Evolutionary conservation across 345 rosid species (phyloP).

Genomic region (Sisymbrium altissimum): DNA sequence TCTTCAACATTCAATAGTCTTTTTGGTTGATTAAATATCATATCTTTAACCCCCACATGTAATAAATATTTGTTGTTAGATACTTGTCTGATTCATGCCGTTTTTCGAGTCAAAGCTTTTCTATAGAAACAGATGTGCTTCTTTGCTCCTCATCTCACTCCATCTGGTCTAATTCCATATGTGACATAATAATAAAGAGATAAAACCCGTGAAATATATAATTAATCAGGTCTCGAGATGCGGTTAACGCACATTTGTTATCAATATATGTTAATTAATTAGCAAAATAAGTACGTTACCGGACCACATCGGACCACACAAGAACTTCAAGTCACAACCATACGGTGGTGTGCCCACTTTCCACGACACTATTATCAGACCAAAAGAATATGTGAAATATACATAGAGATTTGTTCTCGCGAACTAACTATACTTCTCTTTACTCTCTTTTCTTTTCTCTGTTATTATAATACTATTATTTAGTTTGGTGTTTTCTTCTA

Average conservation of each 20-base stretch:
- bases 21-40: background rate
- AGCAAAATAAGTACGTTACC: background rate
- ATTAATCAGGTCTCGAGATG: slow-evolving; percentile 8
- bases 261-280: background rate
- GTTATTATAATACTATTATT: background rate
- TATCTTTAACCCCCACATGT: slow-evolving; percentile 9
- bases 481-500: background rate
- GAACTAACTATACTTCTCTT: slow-evolving; percentile 1
- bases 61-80: slow-evolving; percentile 4
- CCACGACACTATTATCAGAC: slow-evolving; percentile 21
- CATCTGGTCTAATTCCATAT: background rate
- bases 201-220: background rate
- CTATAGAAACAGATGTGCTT: background rate
- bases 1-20: background rate
- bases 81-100: slow-evolving; percentile 27
- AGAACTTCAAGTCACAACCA: slow-evolving; percentile 9
- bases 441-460: background rate
- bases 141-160: background rate
- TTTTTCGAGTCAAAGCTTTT: slow-evolving; percentile 3
- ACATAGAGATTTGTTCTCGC: slow-evolving; percentile 23
- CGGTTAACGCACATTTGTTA: slow-evolving; percentile 23
- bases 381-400: slow-evolving; percentile 28
- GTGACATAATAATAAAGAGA: background rate
- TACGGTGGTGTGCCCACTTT: slow-evolving; percentile 22
- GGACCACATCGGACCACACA: slow-evolving; percentile 31